Conservation (phyloP, 2,329 filamentous ascomycete genomes). For the Microdochium paspali region DNA sequence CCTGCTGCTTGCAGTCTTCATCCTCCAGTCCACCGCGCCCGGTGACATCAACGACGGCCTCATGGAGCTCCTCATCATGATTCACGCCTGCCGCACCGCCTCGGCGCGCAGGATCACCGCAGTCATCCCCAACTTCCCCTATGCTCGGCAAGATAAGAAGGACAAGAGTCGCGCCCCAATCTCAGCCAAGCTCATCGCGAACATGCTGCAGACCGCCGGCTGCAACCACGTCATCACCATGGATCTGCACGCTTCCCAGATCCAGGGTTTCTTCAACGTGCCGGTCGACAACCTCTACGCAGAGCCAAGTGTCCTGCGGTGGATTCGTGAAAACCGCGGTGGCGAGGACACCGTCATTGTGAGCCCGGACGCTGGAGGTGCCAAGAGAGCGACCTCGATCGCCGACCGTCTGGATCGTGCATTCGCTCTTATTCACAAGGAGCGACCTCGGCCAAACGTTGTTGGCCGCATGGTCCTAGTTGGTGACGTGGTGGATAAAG, state of each 20-base stretch:
- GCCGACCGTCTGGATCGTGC: constrained; percentile 83
- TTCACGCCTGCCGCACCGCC: constrained; percentile 71
- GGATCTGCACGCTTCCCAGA: constrained; percentile 90
- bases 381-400: constrained; percentile 87
- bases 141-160: constrained; percentile 96
- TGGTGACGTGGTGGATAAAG: constrained; percentile 81
- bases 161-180: constrained; percentile 91
- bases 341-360: constrained; percentile 86
- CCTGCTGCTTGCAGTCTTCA: constrained; percentile 68
- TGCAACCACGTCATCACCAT: constrained; percentile 93
- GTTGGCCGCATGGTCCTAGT: constrained; percentile 94
- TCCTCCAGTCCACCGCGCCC: constrained; percentile 87
- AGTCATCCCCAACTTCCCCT: constrained; percentile 92
- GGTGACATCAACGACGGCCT: constrained; percentile 97
- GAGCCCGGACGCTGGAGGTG: constrained; percentile 87
- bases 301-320: constrained; percentile 82
- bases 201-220: constrained; percentile 93
- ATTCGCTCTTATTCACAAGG: constrained; percentile 95
- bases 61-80: constrained; percentile 98
- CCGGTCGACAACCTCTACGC: constrained; percentile 76
- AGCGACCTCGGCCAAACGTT: constrained; percentile 76
- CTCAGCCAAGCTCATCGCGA: constrained; percentile 89
- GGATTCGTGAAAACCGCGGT: constrained; percentile 80
- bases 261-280: constrained; percentile 90
- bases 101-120: constrained; percentile 84